These are phyloP conservation scores for Fragaria iinumae DNA, from an alignment of 306 rosid genomes.

Conservation along the genomic window DNA sequence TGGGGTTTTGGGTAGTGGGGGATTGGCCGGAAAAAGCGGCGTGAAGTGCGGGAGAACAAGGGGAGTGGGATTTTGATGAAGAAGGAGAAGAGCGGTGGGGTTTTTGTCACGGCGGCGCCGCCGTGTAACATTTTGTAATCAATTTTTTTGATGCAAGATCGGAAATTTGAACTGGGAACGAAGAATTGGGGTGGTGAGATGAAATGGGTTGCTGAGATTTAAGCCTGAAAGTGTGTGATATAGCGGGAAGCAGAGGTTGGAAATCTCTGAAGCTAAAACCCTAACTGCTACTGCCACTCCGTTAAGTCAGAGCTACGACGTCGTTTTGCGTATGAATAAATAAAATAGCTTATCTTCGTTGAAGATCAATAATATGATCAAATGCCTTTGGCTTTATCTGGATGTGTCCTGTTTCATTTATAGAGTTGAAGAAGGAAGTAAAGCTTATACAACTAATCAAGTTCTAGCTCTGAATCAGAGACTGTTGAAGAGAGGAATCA, in stretches of 20 bases:
- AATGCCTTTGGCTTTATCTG: background rate
- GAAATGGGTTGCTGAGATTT: background rate
- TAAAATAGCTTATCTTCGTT: too few species aligned
- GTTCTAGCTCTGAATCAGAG: background rate
- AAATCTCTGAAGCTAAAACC: conserved; percentile 12
- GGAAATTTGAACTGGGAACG: background rate
- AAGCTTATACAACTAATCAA: background rate
- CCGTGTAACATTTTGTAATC: conserved; percentile 20
- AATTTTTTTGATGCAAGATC: background rate
- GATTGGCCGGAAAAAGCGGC: conserved; percentile 19
- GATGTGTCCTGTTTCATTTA: background rate
- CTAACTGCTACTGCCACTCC: background rate
- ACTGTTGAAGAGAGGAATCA: background rate
- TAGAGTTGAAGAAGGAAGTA: background rate
- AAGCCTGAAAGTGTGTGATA: background rate
- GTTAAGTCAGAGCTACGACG: background rate
- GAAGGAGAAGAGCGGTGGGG: conserved; percentile 44
- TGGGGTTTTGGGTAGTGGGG: conserved; percentile 11
- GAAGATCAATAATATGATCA: too few species aligned
- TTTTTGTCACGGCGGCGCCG: conserved; percentile 25
- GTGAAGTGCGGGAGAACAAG: conserved; percentile 12
- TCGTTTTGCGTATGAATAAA: background rate
- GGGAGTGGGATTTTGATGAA: conserved; percentile 43
- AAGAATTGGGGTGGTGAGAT: background rate
- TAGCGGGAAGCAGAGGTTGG: background rate